phyloP scores from a whole-genome alignment of 352 stramenopile species.

The Peronospora destructor region DNA sequence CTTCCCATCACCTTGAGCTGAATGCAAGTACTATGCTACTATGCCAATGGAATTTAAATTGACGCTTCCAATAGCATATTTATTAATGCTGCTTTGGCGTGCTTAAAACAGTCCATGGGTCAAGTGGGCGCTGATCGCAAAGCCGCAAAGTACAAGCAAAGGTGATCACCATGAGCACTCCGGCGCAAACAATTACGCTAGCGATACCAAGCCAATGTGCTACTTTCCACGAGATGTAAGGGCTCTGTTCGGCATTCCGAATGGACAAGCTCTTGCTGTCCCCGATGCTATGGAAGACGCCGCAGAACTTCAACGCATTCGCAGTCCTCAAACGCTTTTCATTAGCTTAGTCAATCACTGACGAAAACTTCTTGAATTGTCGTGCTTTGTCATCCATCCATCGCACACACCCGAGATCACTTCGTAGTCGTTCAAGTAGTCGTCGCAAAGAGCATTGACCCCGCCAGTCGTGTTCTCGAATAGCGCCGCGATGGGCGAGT shows the following conservation, averaged over 20 bases:
- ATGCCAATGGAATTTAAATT: too few relatives aligned
- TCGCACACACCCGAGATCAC: slow-evolving; percentile 41
- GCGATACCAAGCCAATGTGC: slow-evolving; percentile 34
- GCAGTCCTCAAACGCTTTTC: slow-evolving; percentile 55
- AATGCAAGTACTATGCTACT: too few relatives aligned
- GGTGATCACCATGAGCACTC: slow-evolving; percentile 37
- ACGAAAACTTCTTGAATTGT: slow-evolving; percentile 55
- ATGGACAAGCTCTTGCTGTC: slow-evolving; percentile 23
- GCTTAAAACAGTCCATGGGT: slow-evolving; percentile 23
- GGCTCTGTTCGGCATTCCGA: slow-evolving; percentile 44
- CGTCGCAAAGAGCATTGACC: slow-evolving; percentile 58
- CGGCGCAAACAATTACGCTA: slow-evolving; percentile 35
- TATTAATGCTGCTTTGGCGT: not conserved
- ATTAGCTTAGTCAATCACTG: slow-evolving; percentile 74
- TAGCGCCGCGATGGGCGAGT: slow-evolving; percentile 26
- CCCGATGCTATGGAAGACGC: slow-evolving; percentile 37
- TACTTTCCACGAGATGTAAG: slow-evolving; percentile 40
- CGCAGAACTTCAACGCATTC: slow-evolving; percentile 53
- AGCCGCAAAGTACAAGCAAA: slow-evolving; percentile 46
- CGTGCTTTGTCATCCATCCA: slow-evolving; percentile 47
- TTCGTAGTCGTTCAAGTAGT: slow-evolving; percentile 29
- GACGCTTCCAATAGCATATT: too few relatives aligned
- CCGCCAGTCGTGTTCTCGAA: slow-evolving; percentile 48
- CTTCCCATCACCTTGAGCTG: too few relatives aligned
- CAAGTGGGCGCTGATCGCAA: slow-evolving; percentile 7